phyloP scores from a whole-genome alignment of 257 asterid species.

The Salvia rosmarinus region DNA sequence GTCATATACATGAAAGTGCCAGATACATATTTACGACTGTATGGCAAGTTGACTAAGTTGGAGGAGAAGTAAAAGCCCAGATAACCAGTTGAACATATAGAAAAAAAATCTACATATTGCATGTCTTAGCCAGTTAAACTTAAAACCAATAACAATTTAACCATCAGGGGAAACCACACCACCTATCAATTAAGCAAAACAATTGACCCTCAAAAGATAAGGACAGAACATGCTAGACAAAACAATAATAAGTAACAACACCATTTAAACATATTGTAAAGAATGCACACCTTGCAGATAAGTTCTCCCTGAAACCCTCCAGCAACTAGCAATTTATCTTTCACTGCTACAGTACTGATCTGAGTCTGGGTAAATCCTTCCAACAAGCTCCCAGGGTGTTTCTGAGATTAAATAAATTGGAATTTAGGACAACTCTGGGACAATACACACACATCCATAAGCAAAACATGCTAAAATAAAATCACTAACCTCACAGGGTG shows the following conservation, averaged over 20 bases:
- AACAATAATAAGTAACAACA: constrained; percentile 9
- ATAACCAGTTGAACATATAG: background rate
- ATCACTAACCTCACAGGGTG: constrained; percentile 73
- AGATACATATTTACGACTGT: background rate
- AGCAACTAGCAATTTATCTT: constrained; percentile 84
- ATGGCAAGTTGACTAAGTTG: constrained; percentile 9
- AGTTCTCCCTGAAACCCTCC: constrained; percentile 97
- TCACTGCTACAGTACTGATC: constrained; percentile 91
- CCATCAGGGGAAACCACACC: background rate
- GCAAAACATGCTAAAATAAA: background rate
- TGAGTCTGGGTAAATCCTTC: constrained; percentile 97
- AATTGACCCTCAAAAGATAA: constrained; percentile 16
- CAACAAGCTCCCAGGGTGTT: constrained; percentile 89
- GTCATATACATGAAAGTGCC: constrained; percentile 2
- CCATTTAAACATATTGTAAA: background rate
- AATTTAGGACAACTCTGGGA: background rate
- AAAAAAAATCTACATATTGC: constrained; percentile 18
- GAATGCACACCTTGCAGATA: constrained; percentile 71
- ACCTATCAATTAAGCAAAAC: constrained; percentile 17
- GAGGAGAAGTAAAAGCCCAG: constrained; percentile 2
- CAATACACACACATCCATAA: background rate
- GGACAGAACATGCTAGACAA: background rate
- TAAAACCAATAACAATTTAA: constrained; percentile 6
- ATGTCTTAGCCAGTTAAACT: background rate
- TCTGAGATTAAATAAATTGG: constrained; percentile 40